Conservation (phyloP, 73 alveolate species). For the Tetrahymena thermophila region DNA sequence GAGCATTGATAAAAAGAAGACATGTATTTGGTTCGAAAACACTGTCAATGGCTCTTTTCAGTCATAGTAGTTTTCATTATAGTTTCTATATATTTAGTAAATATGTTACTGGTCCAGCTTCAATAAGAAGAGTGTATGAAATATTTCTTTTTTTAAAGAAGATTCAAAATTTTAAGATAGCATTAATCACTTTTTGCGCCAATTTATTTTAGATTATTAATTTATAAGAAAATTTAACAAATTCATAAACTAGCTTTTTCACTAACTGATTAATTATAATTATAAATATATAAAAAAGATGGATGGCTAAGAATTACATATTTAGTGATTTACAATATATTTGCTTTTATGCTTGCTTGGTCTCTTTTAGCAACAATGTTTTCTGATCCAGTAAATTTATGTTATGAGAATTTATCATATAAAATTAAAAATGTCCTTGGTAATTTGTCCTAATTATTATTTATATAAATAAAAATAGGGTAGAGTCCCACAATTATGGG, state of each 20-base stretch:
- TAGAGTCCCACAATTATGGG: constrained; percentile 74
- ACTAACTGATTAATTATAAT: not conserved
- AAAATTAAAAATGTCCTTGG: not conserved
- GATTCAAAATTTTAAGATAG: not conserved
- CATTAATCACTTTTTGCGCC: not conserved
- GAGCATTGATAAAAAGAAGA: not conserved
- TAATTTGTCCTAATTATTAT: not conserved
- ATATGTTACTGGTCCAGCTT: not conserved
- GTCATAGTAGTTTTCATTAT: not conserved
- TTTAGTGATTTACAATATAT: not conserved
- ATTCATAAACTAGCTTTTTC: not conserved
- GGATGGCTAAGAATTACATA: not conserved
- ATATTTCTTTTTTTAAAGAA: not conserved
- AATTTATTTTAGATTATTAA: not conserved
- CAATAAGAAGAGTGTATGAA: not conserved
- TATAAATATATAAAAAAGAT: not conserved
- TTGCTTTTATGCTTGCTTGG: constrained; percentile 67
- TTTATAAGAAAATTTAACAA: not conserved
- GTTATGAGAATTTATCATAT: not conserved
- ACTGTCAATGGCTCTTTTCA: not conserved
- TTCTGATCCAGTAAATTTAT: constrained; percentile 77
- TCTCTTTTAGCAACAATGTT: constrained; percentile 80
- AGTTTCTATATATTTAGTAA: not conserved
- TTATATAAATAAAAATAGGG: constrained; percentile 14
- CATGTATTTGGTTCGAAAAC: not conserved